Evolutionary conservation across 805 yeast genomes (phyloP).

Genomic region (Yamadazyma olivae): DNA sequence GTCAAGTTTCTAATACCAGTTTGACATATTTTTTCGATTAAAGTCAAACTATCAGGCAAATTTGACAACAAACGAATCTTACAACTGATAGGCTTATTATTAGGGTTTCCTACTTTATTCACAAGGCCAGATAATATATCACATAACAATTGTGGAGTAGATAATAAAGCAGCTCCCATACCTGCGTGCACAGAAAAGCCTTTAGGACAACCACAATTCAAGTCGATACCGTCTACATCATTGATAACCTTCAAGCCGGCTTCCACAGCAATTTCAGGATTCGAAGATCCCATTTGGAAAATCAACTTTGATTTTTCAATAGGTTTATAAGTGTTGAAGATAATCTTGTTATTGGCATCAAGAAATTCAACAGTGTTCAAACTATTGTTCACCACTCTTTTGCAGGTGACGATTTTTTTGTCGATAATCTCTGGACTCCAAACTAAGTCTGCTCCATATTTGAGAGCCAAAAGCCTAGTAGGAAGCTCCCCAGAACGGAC

Average conservation of each 20-base stretch:
- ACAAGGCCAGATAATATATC: slow-evolving; percentile 69
- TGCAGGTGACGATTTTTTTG: slow-evolving; percentile 71
- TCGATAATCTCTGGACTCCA: slow-evolving; percentile 95
- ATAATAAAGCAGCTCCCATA: slow-evolving; percentile 93
- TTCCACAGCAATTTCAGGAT: slow-evolving; percentile 78
- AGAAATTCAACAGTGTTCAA: slow-evolving; percentile 63
- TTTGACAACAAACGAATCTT: slow-evolving; percentile 77
- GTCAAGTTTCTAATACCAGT: slow-evolving; percentile 89
- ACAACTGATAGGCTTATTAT: slow-evolving; percentile 79
- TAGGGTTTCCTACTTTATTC: slow-evolving; percentile 73
- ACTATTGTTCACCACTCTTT: slow-evolving; percentile 54
- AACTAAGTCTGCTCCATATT: slow-evolving; percentile 88
- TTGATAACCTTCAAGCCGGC: slow-evolving; percentile 79
- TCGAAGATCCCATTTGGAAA: slow-evolving; percentile 88
- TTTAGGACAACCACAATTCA: slow-evolving; percentile 97
- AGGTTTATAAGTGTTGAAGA: slow-evolving; percentile 69
- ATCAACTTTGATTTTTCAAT: slow-evolving; percentile 66
- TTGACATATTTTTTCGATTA: slow-evolving; percentile 48
- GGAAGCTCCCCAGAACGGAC: slow-evolving; percentile 95
- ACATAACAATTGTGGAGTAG: slow-evolving; percentile 76
- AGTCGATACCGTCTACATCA: slow-evolving; percentile 91
- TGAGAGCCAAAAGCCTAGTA: slow-evolving; percentile 72
- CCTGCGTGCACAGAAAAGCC: slow-evolving; percentile 93
- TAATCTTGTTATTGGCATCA: slow-evolving; percentile 42
- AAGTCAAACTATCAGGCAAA: slow-evolving; percentile 46